Evolutionary conservation across 202 grass and related monocot genomes (phyloP).

Genomic region (Panicum virgatum): DNA sequence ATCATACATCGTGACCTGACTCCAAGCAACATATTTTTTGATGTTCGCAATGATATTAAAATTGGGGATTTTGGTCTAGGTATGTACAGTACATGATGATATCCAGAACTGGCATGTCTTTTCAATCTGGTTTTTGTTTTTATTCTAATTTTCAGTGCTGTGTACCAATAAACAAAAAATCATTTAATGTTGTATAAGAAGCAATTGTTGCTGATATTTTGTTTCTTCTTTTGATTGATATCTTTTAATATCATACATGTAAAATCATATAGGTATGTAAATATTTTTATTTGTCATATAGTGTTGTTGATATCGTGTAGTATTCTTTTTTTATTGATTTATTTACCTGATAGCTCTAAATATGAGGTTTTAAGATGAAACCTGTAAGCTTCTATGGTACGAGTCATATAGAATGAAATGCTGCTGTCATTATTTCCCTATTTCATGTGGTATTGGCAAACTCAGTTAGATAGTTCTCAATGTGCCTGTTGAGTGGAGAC

Average conservation of each 20-base stretch:
- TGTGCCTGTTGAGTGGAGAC: background rate
- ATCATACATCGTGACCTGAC: constrained; percentile 98
- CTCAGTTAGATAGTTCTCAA: background rate
- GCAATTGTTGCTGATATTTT: background rate
- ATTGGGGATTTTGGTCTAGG: constrained; percentile 97
- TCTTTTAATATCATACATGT: too few relatives aligned
- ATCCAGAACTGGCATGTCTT: constrained; percentile 13
- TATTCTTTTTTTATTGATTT: constrained; percentile 12
- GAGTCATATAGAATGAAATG: background rate
- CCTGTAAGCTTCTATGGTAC: background rate
- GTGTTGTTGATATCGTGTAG: background rate
- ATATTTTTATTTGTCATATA: too few relatives aligned
- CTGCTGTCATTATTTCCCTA: background rate
- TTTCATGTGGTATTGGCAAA: background rate
- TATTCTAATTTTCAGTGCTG: background rate
- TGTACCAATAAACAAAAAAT: constrained; percentile 17
- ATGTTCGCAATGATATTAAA: constrained; percentile 97
- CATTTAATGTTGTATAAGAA: background rate
- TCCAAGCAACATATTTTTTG: constrained; percentile 98
- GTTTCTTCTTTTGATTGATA: background rate
- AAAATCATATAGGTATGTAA: too few relatives aligned
- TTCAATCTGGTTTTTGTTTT: constrained; percentile 33
- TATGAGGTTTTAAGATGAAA: background rate
- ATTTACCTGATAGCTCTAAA: background rate
- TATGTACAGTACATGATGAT: constrained; percentile 50